A percentile compares a stretch with the other conserved stretches of the same genome.
phyloP scores from a whole-genome alignment of 495 filamentous ascomycete genomes.

The Jackrogersella multiformis region DNA sequence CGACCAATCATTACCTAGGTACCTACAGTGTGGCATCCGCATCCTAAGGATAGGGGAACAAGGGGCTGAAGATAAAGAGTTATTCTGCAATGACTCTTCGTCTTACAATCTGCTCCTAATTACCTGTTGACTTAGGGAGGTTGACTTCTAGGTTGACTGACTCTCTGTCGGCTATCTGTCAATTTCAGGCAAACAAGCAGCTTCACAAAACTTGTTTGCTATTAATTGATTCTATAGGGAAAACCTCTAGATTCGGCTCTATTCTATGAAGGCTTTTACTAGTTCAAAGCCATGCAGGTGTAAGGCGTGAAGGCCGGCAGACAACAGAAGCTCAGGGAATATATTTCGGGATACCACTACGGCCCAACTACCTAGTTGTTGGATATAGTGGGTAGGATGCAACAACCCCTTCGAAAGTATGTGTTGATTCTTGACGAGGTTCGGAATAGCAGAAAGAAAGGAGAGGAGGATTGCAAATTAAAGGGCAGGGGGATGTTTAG shows the following conservation, averaged over 20 bases:
- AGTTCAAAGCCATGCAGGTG: background rate
- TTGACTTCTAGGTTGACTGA: background rate
- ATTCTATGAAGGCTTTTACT: slow-evolving; percentile 9
- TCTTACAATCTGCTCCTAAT: slow-evolving; percentile 2
- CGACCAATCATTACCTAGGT: slow-evolving; percentile 1
- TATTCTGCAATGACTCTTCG: background rate
- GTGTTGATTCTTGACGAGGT: background rate
- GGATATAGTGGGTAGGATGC: background rate
- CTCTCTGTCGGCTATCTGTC: no score
- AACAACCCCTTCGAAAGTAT: background rate
- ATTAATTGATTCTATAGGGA: slow-evolving; percentile 4
- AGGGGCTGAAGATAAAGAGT: background rate
- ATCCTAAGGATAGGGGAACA: background rate
- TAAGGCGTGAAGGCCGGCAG: background rate
- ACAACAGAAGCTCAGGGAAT: background rate
- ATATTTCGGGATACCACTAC: background rate
- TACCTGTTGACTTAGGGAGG: background rate
- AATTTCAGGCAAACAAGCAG: background rate
- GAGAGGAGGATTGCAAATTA: background rate
- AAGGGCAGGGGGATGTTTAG: slow-evolving; percentile 23
- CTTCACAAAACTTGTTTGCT: background rate
- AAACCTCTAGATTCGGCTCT: background rate
- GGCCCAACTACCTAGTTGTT: slow-evolving; percentile 6
- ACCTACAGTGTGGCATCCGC: slow-evolving; percentile 12
- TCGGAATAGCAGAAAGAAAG: slow-evolving; percentile 12